Conservation (phyloP, 129 eudicot genomes). For the Flaveria robusta region DNA sequence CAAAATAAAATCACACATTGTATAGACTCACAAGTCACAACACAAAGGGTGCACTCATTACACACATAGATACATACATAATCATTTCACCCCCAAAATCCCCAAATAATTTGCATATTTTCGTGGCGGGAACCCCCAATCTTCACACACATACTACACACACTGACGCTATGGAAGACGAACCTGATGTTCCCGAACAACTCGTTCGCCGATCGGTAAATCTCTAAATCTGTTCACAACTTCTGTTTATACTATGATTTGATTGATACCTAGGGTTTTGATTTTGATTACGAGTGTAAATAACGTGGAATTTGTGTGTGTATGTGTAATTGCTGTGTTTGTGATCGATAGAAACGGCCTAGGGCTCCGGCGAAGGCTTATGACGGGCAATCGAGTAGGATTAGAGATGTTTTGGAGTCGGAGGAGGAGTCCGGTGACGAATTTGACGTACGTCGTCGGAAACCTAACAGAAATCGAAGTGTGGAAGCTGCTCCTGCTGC, state of each 20-base stretch:
- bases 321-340: slow-evolving; percentile 22
- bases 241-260: neutral
- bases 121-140: slow-evolving; percentile 39
- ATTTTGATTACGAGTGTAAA: neutral
- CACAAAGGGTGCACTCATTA: neutral
- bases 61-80: neutral
- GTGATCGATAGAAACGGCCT: slow-evolving; percentile 55
- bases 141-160: slow-evolving; percentile 26
- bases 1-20: no score
- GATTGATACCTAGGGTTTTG: slow-evolving; percentile 25
- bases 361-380: slow-evolving; percentile 56
- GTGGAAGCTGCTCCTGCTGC: slow-evolving; percentile 47
- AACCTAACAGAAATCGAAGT: slow-evolving; percentile 46
- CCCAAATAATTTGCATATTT: slow-evolving; percentile 21
- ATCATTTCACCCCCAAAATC: neutral
- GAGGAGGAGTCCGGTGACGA: slow-evolving; percentile 71
- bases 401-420: slow-evolving; percentile 35
- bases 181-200: slow-evolving; percentile 45
- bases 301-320: neutral
- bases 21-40: no score
- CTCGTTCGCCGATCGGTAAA: slow-evolving; percentile 69
- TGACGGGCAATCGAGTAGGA: slow-evolving; percentile 36
- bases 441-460: slow-evolving; percentile 55
- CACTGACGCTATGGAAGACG: slow-evolving; percentile 58
- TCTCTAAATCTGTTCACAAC: neutral